Conservation (phyloP, 768 basidiomycete genomes). For the Suillus cothurnatus region DNA sequence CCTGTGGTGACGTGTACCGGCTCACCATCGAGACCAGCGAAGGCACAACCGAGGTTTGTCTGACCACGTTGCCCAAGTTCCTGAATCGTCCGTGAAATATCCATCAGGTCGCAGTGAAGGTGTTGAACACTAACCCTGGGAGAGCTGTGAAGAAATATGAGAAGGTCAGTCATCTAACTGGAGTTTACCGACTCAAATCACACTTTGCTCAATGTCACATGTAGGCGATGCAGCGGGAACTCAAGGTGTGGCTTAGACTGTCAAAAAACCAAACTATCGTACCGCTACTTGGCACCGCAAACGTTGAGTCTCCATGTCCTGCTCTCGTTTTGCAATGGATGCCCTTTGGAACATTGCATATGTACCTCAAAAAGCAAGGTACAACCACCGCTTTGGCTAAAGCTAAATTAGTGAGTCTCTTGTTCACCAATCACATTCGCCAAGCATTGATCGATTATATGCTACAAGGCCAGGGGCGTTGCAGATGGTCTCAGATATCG, state of each 20-base stretch:
- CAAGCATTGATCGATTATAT: background rate
- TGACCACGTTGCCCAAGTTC: no score
- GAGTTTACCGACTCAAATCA: background rate
- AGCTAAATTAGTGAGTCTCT: background rate
- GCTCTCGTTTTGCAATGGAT: background rate
- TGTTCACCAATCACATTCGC: background rate
- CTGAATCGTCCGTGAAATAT: background rate
- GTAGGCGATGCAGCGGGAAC: background rate
- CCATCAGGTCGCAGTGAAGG: background rate
- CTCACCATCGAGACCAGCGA: no score
- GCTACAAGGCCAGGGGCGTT: background rate
- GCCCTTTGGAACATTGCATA: background rate
- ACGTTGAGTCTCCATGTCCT: background rate
- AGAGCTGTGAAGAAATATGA: background rate
- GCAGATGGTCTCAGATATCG: background rate
- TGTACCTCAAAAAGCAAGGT: background rate
- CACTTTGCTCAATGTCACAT: background rate
- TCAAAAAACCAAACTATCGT: slow-evolving; percentile 21
- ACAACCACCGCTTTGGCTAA: no score
- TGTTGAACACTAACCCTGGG: background rate
- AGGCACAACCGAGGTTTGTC: no score
- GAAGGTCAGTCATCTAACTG: background rate
- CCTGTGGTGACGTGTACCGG: no score
- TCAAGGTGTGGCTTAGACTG: slow-evolving; percentile 20
- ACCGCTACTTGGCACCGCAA: slow-evolving; percentile 17